A percentile compares a stretch with the other conserved stretches of the same genome.
Evolutionary conservation across 257 asterid species (phyloP).

Genomic region (Nicotiana tomentosiformis): DNA sequence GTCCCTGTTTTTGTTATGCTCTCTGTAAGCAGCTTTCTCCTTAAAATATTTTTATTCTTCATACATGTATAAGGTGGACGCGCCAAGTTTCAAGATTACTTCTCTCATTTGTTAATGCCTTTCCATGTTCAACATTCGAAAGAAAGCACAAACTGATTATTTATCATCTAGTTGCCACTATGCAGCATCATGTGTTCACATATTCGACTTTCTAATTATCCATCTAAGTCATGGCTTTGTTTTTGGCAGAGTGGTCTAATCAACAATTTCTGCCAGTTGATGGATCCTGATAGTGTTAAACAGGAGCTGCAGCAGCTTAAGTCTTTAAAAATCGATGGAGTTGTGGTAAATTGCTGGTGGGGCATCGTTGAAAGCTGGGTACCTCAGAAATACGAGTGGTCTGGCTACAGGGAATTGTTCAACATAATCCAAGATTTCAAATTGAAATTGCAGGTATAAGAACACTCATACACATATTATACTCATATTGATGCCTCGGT

Average conservation of each 20-base stretch:
- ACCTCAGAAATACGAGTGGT: slow-evolving; percentile 65
- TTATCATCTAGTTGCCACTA: background rate
- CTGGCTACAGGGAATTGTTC: slow-evolving; percentile 59
- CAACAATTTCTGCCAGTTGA: slow-evolving; percentile 64
- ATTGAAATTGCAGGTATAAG: slow-evolving; percentile 61
- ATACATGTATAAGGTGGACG: background rate
- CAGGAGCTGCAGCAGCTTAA: slow-evolving; percentile 53
- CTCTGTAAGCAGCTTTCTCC: slow-evolving; percentile 40
- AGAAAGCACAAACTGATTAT: background rate
- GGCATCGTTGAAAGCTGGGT: slow-evolving; percentile 66
- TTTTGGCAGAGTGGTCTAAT: slow-evolving; percentile 53
- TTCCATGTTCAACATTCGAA: background rate
- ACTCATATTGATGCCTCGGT: background rate
- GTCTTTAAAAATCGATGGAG: slow-evolving; percentile 53
- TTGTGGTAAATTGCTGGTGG: slow-evolving; percentile 72
- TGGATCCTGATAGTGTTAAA: slow-evolving; percentile 61
- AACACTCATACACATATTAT: background rate
- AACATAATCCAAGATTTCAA: slow-evolving; percentile 50
- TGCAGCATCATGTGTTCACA: background rate
- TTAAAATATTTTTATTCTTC: background rate
- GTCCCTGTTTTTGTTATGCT: slow-evolving; percentile 63
- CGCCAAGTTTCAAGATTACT: background rate
- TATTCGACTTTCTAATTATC: slow-evolving; percentile 8
- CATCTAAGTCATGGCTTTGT: slow-evolving; percentile 10
- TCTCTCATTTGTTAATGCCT: background rate